Evolutionary conservation across 1,139 yeast genomes (phyloP), one percentile per base, ranked within the genome.

Genomic region (Sugiyamaella novakii): DNA sequence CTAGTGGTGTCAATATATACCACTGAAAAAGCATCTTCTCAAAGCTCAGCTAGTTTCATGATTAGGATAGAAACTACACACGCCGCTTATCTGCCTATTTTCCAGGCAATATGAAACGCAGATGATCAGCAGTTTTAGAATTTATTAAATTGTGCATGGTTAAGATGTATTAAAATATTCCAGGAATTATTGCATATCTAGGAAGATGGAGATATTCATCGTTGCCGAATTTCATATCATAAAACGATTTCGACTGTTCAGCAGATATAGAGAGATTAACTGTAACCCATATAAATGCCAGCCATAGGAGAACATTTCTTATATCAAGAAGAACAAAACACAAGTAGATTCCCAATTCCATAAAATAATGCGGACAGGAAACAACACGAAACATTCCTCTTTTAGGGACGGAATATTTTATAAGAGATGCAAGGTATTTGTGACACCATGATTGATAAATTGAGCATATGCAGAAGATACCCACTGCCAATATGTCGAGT

Each of bases 301-400:
- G 12, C 47, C 51, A 46, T 12, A 50, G 44, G 5, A 43, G 19
- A 14, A 38, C n/a, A 11, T 46, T 49, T 5, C 24, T 28, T 11
- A 36, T 14, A 25, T 52, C 52, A 12, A 51, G 35, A 4, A 47
- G 35, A 27, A 46, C 47, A 52, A 58, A 5, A 55, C 64, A 33
- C 12, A 58, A 46, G 59, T 91, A 91, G 15, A 89, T 77, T 24
- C 78, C 50, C 1, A 87, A 69, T 62, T 91, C 98, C 58, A 85
- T 86, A 14, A 84, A 71, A 60, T 89, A 91, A 65, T 91, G 97
- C 0, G 97, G 91, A 59, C 89, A 83, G 10, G 84, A 75, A 1
- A 79, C 74, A 11, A 61, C 59, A 34, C 65, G 65, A 64, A 87
- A 84, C 42, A 81, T 60, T 1, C 83, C 75, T 34, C 66, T 65